phyloP scores from a whole-genome alignment of 352 stramenopile genomes.

The Phytopythium mirpurense region DNA sequence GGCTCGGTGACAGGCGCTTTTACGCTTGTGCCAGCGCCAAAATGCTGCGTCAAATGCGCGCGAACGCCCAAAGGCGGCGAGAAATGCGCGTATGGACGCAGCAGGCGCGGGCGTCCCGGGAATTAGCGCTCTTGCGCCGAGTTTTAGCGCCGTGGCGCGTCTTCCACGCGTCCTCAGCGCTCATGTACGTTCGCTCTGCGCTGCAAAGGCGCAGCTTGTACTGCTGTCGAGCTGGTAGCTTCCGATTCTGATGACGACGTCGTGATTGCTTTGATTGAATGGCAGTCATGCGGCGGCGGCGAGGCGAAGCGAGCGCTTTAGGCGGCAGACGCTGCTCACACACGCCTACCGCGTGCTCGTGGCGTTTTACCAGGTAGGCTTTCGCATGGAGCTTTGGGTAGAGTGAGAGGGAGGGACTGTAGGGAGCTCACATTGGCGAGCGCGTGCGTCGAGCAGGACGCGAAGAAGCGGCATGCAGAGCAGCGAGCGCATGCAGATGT shows the following conservation, averaged over 20 bases:
- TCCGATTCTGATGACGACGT: too few species aligned
- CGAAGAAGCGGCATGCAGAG: conserved; percentile 16
- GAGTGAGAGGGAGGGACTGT: background rate
- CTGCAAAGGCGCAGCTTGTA: too few species aligned
- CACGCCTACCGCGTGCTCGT: conserved; percentile 13
- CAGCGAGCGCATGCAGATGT: conserved; percentile 17
- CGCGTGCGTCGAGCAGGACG: conserved; percentile 13
- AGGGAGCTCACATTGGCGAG: background rate
- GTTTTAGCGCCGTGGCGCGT: conserved; percentile 32
- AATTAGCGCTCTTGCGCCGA: conserved; percentile 23
- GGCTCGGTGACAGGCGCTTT: conserved; percentile 28
- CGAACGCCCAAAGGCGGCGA: conserved; percentile 14
- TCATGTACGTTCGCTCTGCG: conserved; percentile 23
- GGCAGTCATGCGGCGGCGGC: conserved; percentile 33
- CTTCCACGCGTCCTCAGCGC: conserved; percentile 33
- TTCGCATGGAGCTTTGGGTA: background rate
- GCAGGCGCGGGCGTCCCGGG: conserved; percentile 14
- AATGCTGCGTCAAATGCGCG: conserved; percentile 16
- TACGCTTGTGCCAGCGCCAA: conserved; percentile 11
- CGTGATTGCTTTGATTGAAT: conserved; percentile 1
- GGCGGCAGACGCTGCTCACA: conserved; percentile 6
- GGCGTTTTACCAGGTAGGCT: conserved; percentile 32
- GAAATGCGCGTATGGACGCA: conserved; percentile 21
- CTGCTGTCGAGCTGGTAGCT: too few species aligned
- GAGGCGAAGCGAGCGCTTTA: conserved; percentile 23